Evolutionary conservation across 106 monocot genomes (phyloP), one percentile per base, ranked within the genome.

Genomic region (Acorus calamus): DNA sequence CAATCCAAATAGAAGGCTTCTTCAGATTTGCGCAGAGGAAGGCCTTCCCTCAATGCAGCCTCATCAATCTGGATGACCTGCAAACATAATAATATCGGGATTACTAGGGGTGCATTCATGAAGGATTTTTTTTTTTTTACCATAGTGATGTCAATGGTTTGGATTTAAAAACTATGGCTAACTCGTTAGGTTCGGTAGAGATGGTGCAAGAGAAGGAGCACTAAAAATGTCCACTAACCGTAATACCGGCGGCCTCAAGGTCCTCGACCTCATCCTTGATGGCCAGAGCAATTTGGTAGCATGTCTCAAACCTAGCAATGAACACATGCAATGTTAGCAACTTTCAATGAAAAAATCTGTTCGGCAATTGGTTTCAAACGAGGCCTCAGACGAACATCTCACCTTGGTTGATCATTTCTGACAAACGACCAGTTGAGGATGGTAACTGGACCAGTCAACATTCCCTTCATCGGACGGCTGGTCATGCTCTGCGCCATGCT

Each of bases 401-500:
- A 86, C 86, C 86, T 86, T 41, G 86, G 86, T 68, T 87, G 86
- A 61, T 87, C 86, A 51, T 87, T 77, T 47, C 86, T 79, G 66
- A 87, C 86, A 54, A 87, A 87, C 11, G 86, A 87, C 83, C 83
- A 87, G 74, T 83, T 87, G 58, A 87, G 87, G 57, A 87, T 87
- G n/a, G 87, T 87, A n/a, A 87, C 87, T 41, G 87, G 87, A 65
- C 87, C 87, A 28, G 87, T 87, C 70, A 87, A 72, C 87, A 87
- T 87, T 68, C 87, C 87, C 65, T 87, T 87, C 83, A 87, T 87
- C 44, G 87, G 83, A 61, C 87, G 64, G 55, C 73, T 8, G 5
- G 79, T 79, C 79, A 79, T 79, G 70, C 79, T 79, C 70, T 79
- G 79, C 14, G 79, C 79, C 71, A 69, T 63, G 42, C 61, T 48